Base-by-base conservation (phyloP, 352 stramenopile species). In the Phytophthora sojae region DNA sequence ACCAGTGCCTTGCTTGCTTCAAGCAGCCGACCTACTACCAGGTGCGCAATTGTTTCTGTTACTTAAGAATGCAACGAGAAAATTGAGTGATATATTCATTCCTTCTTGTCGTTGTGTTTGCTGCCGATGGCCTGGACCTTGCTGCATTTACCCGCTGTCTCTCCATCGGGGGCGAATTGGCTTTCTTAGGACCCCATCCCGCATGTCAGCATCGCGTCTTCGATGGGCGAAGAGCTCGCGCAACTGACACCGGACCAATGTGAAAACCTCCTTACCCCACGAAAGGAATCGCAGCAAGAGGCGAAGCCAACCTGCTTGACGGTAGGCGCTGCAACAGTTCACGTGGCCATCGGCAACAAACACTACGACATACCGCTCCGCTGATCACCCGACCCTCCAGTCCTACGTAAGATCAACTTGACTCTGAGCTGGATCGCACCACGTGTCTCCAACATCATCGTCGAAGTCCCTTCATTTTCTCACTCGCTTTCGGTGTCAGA, bases 271-370 rank as follows among this genome's bases (percentile, higher is more conserved):
- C 26, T 73, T 30, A 75, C 6, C 21, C 25, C 50, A 58, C 44
- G 30, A 56, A 55, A 64, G 39, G 50, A 64, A 73, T 67, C 53
- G 12, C 64, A 75, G 64, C 65, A 75, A 29, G 21, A 56, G 25
- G 30, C 50, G 58, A 59, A 21, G 57, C 21, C 68, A 51, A 61
- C 49, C 25, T 69, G 65, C 30, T 67, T 80, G 21, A 73, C 66
- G 4, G 59, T 61, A 69, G 57, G 57, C 37, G 47, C 79, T 45
- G 47, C 60, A 74, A 35, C 71, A 69, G 81, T 94, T 49, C 79
- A 91, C 62, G 81, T 90, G 35, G 76, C 80, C 61, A 92, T 94
- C 69, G 88, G 88, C 71, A 95, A 95, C 83, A 95, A 94, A 81
- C 83, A 89, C 69, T 95, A 91, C 76, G 70, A 80, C 53, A 89